Evolutionary conservation across 768 basidiomycete species (phyloP), one percentile per base, ranked within the genome.

Genomic region (Pleurotus eryngii): DNA sequence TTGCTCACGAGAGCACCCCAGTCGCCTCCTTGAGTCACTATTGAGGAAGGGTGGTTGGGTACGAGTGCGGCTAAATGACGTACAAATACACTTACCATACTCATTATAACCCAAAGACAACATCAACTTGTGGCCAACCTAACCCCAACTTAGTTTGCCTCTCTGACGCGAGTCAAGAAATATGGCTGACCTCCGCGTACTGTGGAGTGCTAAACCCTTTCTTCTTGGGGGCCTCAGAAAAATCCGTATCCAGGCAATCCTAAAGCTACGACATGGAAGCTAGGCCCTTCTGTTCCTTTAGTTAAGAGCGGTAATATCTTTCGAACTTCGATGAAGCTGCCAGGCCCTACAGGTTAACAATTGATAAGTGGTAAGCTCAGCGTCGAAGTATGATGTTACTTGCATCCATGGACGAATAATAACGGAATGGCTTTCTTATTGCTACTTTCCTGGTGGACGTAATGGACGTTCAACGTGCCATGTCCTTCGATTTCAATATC

Each of bases 241-340:
- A 85, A 87, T 0, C 83, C 85, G 65, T 69, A 87, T 0, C 83
- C 83, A 7, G 85, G 86, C 14, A 87, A 61, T 61, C 84, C 81
- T 37, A 78, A 60, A 0, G 80, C 81, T 0, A 88, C 82, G 18
- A 88, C 82, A 60, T 87, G 83, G 65, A 88, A 87, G 50, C 76
- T 81, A 1, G 84, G 85, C 4, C 80, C 72, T 0, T 74, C 68
- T 1, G 75, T 72, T 0, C 69, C 66, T 18, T 72, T 66, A 0
- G 77, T 72, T 58, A 89, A 68, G 4, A 84, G 63, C 2, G 84
- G 81, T 0, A 88, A 67, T 4, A 87, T 70, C 70, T 86, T 87
- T 42, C 71, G 65, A 6, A 77, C 80, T 69, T 87, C 84, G 18
- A 79, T 55, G 64, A 85, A 83, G 55, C 78, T 74, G 54, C 86